Percentiles rank a stretch among this genome's conserved stretches.
Evolutionary conservation across 441 rosid species (phyloP).

Genomic region (Cnidoscolus chayamansa): DNA sequence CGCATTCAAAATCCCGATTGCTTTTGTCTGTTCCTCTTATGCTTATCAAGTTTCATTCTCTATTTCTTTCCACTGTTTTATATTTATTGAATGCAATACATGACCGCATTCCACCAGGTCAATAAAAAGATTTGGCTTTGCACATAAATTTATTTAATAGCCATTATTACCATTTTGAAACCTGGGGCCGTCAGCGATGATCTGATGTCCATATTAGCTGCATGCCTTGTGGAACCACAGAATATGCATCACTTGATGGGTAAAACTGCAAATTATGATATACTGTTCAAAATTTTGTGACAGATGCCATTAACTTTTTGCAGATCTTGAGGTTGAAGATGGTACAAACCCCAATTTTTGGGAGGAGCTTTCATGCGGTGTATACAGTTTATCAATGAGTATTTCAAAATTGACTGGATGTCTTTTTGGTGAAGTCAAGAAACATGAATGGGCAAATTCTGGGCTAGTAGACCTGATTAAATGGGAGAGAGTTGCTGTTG

Average conservation of each 20-base stretch:
- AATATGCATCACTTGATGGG: neutral
- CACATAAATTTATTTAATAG: neutral
- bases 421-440: constrained; percentile 48
- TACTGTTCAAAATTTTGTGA: neutral
- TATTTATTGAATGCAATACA: neutral
- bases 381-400: constrained; percentile 53
- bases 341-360: constrained; percentile 44
- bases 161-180: constrained; percentile 1
- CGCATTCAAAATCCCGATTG: neutral
- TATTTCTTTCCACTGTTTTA: neutral
- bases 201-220: neutral
- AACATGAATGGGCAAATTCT: constrained; percentile 59
- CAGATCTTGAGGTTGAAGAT: constrained; percentile 50
- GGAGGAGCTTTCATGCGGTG: constrained; percentile 91
- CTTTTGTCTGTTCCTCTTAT: constrained; percentile 5
- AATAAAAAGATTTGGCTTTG: neutral
- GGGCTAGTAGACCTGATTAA: constrained; percentile 51
- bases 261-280: neutral
- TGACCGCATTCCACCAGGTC: neutral
- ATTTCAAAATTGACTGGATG: constrained; percentile 31
- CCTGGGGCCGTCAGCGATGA: neutral
- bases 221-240: neutral
- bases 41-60: neutral
- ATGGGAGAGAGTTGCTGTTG: constrained; percentile 63
- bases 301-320: constrained; percentile 7